Percentiles rank a stretch among this genome's conserved stretches.
Evolutionary conservation across 768 basidiomycete genomes (phyloP).

Genomic region (Boletus rufocinnamomeus): DNA sequence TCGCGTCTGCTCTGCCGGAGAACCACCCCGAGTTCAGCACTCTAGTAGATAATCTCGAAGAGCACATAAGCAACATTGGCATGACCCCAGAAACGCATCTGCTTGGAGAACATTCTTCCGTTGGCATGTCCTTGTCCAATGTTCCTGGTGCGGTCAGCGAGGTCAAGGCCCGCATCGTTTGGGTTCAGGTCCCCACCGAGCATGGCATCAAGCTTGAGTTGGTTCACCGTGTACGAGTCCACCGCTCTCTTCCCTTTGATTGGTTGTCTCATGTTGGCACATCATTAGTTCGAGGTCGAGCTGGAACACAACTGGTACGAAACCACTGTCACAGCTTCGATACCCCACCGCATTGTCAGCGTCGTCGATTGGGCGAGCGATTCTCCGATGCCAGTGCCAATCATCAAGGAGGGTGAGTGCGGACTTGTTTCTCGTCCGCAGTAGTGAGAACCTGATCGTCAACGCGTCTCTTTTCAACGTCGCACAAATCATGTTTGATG

Average conservation of each 20-base stretch:
- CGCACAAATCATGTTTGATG: not conserved
- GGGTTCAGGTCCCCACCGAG: slow-evolving; percentile 76
- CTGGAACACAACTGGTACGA: slow-evolving; percentile 98
- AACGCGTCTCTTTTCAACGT: not conserved
- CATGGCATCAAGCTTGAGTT: slow-evolving; percentile 65
- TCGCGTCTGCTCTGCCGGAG: slow-evolving; percentile 70
- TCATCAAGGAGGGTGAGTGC: slow-evolving; percentile 19
- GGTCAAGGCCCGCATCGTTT: slow-evolving; percentile 78
- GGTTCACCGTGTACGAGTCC: slow-evolving; percentile 50
- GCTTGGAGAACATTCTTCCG: slow-evolving; percentile 45
- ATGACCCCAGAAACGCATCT: slow-evolving; percentile 44
- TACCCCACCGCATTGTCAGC: slow-evolving; percentile 80
- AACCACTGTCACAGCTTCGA: slow-evolving; percentile 70
- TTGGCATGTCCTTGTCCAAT: slow-evolving; percentile 33
- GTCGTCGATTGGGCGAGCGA: slow-evolving; percentile 97
- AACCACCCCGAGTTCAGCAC: slow-evolving; percentile 39
- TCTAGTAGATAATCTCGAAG: slow-evolving; percentile 50
- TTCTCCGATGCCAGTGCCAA: slow-evolving; percentile 46
- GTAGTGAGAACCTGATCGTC: slow-evolving; percentile 8
- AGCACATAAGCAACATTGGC: slow-evolving; percentile 53
- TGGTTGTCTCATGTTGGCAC: not conserved
- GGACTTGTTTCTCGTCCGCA: slow-evolving; percentile 1
- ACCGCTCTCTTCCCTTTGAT: not conserved
- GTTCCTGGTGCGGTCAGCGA: slow-evolving; percentile 80
- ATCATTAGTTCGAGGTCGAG: slow-evolving; percentile 77